These are phyloP conservation scores for Dianthus caryophyllus DNA, from an alignment of 148 eudicot species.

Conservation along the genomic window DNA sequence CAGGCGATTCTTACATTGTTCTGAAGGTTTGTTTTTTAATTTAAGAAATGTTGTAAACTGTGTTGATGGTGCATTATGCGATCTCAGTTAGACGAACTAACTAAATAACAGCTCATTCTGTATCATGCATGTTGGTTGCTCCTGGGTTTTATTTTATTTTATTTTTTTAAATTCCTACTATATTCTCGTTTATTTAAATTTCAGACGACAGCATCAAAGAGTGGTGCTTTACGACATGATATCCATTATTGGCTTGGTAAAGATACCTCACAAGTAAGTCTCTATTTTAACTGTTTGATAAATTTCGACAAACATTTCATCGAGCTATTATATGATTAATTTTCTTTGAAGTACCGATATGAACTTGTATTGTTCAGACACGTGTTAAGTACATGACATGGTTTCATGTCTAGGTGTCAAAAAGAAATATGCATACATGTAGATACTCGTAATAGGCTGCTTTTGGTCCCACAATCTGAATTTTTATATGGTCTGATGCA, in stretches of 20 bases:
- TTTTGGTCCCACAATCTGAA: neutral
- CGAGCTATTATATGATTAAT: neutral
- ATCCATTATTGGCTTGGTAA: slow-evolving; percentile 98
- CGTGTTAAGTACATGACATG: neutral
- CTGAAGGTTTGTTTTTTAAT: slow-evolving; percentile 50
- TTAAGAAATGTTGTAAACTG: too few species aligned
- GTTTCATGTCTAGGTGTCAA: neutral
- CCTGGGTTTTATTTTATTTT: too few species aligned
- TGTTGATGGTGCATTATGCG: too few species aligned
- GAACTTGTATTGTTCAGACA: neutral
- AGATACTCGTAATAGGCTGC: neutral
- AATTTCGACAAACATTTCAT: too few species aligned
- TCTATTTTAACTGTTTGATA: slow-evolving; percentile 15
- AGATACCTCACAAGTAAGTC: slow-evolving; percentile 82
- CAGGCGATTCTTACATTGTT: slow-evolving; percentile 77
- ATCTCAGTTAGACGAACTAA: too few species aligned
- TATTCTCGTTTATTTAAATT: slow-evolving; percentile 4
- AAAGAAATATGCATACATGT: too few species aligned
- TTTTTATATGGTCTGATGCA: neutral
- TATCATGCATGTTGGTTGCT: too few species aligned
- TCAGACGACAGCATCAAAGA: slow-evolving; percentile 71
- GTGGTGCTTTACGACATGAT: slow-evolving; percentile 79
- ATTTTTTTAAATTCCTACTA: too few species aligned
- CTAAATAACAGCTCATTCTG: too few species aligned
- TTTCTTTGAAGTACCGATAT: neutral